Conservation (phyloP, 805 yeast species). For the Zygosaccharomyces pseudorouxii region DNA sequence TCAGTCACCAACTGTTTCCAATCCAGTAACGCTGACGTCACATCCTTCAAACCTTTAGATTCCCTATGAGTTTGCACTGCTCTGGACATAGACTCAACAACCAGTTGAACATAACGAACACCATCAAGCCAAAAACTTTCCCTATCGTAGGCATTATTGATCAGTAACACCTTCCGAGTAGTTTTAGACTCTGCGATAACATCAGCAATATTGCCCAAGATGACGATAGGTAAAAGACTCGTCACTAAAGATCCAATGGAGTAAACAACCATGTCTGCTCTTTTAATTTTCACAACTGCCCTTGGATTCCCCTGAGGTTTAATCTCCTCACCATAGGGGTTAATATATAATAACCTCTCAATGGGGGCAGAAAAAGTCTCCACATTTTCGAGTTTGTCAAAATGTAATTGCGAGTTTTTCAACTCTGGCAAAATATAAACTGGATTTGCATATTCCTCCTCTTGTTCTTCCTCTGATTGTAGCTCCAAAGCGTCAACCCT, state of each 20-base stretch:
- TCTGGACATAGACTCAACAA: slow-evolving; percentile 37
- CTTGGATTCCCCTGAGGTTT: slow-evolving; percentile 67
- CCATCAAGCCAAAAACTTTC: slow-evolving; percentile 73
- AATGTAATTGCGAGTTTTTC: slow-evolving; percentile 67
- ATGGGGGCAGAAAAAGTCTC: slow-evolving; percentile 72
- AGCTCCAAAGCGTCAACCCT: background rate
- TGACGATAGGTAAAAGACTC: slow-evolving; percentile 72
- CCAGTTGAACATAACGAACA: slow-evolving; percentile 49
- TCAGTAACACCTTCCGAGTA: slow-evolving; percentile 49
- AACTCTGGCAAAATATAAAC: slow-evolving; percentile 61
- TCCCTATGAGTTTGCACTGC: slow-evolving; percentile 21
- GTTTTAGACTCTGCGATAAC: slow-evolving; percentile 41
- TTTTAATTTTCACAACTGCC: slow-evolving; percentile 47
- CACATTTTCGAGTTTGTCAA: slow-evolving; percentile 49
- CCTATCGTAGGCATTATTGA: slow-evolving; percentile 74
- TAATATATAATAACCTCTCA: slow-evolving; percentile 67
- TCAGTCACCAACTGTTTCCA: slow-evolving; percentile 58
- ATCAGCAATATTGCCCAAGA: slow-evolving; percentile 67
- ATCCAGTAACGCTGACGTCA: slow-evolving; percentile 11
- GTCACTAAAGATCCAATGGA: slow-evolving; percentile 90
- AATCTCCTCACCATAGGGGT: slow-evolving; percentile 84
- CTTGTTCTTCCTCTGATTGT: slow-evolving; percentile 43
- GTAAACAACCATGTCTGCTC: slow-evolving; percentile 56
- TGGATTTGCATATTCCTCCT: slow-evolving; percentile 54
- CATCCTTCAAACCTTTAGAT: slow-evolving; percentile 16